These are phyloP conservation scores for Aspergillus pseudoviridinutans DNA, from an alignment of 2,329 filamentous ascomycete species.

Conservation along the genomic window DNA sequence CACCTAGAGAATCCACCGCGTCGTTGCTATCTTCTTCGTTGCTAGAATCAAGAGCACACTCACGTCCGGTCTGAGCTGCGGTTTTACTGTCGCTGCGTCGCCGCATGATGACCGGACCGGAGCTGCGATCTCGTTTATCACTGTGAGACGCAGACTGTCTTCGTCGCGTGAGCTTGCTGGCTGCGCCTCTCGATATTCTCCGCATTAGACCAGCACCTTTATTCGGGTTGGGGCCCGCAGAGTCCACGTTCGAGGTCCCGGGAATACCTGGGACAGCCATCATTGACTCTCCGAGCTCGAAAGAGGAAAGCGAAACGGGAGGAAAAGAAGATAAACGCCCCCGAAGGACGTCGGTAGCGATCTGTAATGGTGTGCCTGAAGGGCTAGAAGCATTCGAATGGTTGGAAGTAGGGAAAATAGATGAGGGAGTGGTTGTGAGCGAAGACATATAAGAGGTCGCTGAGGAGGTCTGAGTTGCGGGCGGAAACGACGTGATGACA, in stretches of 20 bases:
- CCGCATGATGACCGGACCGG: slow-evolving; percentile 82
- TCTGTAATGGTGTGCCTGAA: slow-evolving; percentile 32
- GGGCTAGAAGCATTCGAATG: slow-evolving; percentile 34
- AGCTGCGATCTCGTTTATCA: slow-evolving; percentile 77
- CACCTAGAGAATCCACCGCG: slow-evolving; percentile 41
- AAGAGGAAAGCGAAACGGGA: slow-evolving; percentile 46
- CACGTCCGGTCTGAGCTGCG: slow-evolving; percentile 54
- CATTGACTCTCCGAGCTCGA: slow-evolving; percentile 72
- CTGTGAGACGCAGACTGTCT: slow-evolving; percentile 74
- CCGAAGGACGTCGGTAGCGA: slow-evolving; percentile 30
- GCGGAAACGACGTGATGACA: slow-evolving; percentile 30
- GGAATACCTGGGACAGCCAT: slow-evolving; percentile 44
- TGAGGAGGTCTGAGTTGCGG: slow-evolving; percentile 22
- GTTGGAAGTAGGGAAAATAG: slow-evolving; percentile 22
- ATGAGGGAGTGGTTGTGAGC: slow-evolving; percentile 27
- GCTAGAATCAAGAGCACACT: slow-evolving; percentile 42
- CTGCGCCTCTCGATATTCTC: slow-evolving; percentile 76
- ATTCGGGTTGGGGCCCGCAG: slow-evolving; percentile 46
- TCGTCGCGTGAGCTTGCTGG: slow-evolving; percentile 64
- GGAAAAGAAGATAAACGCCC: slow-evolving; percentile 24
- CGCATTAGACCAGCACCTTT: slow-evolving; percentile 71
- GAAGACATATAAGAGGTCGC: slow-evolving; percentile 28
- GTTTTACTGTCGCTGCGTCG: slow-evolving; percentile 86
- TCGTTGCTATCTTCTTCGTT: slow-evolving; percentile 42
- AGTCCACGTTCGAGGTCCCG: slow-evolving; percentile 53